A percentile compares a stretch with the other conserved stretches of the same genome.
Evolutionary conservation across 179 eudicot species (phyloP).

Genomic region (Carnegiea gigantea): DNA sequence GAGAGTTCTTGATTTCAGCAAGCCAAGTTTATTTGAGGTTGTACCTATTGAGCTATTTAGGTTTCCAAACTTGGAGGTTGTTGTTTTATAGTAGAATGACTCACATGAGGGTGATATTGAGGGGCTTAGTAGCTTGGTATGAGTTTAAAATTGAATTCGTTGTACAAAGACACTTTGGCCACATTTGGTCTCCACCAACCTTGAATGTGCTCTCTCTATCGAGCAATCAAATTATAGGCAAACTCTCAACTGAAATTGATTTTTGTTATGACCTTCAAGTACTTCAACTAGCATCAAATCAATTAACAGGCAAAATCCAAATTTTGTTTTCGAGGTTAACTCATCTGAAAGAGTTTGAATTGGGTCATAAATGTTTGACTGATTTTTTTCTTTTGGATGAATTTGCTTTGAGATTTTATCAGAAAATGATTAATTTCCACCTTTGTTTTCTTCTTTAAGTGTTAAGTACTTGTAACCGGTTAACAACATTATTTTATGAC

Average conservation of each 20-base stretch:
- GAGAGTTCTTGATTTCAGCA: too few species aligned
- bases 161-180: conserved; percentile 46
- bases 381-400: conserved; percentile 6
- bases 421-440: too few species aligned
- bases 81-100: conserved; percentile 59
- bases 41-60: conserved; percentile 24
- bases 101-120: conserved; percentile 57
- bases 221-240: conserved; percentile 42
- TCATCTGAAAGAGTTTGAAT: conserved; percentile 48
- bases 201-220: conserved; percentile 57
- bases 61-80: conserved; percentile 60
- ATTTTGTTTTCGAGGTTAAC: conserved; percentile 40
- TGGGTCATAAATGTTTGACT: conserved; percentile 44
- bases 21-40: too few species aligned
- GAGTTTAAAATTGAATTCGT: conserved; percentile 48
- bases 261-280: conserved; percentile 51
- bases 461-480: too few species aligned
- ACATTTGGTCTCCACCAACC: conserved; percentile 55
- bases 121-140: conserved; percentile 66
- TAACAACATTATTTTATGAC: too few species aligned
- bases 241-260: conserved; percentile 58
- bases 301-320: conserved; percentile 49
- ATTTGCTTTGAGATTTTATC: too few species aligned
- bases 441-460: too few species aligned
- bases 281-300: conserved; percentile 46